Base-by-base conservation (phyloP, 768 basidiomycete species). In the Auriscalpium orientale region DNA sequence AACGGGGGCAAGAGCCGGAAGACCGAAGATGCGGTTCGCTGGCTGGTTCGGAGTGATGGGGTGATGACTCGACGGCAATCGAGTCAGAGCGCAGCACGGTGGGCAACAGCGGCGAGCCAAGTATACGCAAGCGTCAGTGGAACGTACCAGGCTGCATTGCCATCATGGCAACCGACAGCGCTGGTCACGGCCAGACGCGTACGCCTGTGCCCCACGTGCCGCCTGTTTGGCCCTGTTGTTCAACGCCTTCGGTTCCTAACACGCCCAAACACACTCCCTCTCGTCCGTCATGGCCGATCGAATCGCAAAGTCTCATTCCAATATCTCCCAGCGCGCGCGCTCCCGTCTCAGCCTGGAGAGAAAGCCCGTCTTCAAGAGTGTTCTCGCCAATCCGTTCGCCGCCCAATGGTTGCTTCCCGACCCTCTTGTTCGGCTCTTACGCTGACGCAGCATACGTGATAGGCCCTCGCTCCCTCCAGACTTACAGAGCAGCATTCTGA, bases 321-420 rank as follows among this genome's bases (percentile, higher is more conserved):
- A 85, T 58, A 68, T 69, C 12, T 87, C 89, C 0, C 87, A 86
- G 62, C 82, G 89, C 44, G 80, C 79, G 33, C 83, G 75, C 60
- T 66, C 70, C 20, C 72, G 73, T n/a, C 57, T 68, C 16, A 56
- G 59, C 8, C 8, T 64, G 15, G 87, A 89, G 21, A 79, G 76
- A 47, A 91, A 84, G 63, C 70, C 74, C 1, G 80, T 84, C 0
- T 90, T 82, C 72, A 90, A 82, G 60, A 77, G 80, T 56, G 84
- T 85, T 0, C 71, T 92, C 21, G 83, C 84, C 51, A 91, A 80
- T 57, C 90, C 90, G 2, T 85, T 87, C 62, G 76, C 78, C 11
- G 73, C 91, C 15, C 67, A 70, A 65, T 92, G 90, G 90, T 90
- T 64, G 51, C 46, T 57, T 63, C 54, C 10, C 40, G 34, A 56